phyloP scores from a whole-genome alignment of 2,329 filamentous ascomycete species.

The Dactylellina drechsleri region DNA sequence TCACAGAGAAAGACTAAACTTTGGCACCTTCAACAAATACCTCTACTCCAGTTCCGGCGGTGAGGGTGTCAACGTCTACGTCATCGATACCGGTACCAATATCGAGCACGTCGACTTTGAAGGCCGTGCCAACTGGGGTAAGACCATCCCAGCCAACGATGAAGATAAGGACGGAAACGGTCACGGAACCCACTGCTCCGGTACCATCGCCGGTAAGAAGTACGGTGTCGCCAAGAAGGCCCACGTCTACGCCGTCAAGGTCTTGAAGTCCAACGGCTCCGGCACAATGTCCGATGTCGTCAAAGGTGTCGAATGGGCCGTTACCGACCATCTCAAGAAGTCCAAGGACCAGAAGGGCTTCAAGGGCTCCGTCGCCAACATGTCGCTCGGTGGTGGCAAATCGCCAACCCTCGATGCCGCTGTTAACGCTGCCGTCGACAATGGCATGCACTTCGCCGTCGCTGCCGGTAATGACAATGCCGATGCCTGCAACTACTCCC shows the following conservation, averaged over 20 bases:
- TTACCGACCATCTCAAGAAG: conserved; percentile 79
- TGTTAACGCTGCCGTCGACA: conserved; percentile 64
- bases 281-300: conserved; percentile 99
- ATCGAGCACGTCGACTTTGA: conserved; percentile 94
- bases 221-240: conserved; percentile 99
- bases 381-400: conserved; percentile 98
- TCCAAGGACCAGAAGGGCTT: conserved; percentile 95
- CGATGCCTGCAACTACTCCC: conserved; percentile 99
- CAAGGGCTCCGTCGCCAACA: conserved; percentile 99
- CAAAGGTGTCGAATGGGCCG: conserved; percentile 96
- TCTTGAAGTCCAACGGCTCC: conserved; percentile 94
- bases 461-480: conserved; percentile 99
- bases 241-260: conserved; percentile 95
- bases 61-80: conserved; percentile 97
- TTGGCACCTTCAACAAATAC: conserved; percentile 98
- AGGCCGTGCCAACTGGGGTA: conserved; percentile 93
- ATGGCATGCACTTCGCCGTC: conserved; percentile 96
- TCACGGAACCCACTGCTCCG: conserved; percentile 98
- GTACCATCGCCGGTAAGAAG: conserved; percentile 96
- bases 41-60: conserved; percentile 88
- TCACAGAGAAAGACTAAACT: conserved; percentile 85
- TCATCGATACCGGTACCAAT: conserved; percentile 98
- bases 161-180: conserved; percentile 94
- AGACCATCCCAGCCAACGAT: conserved; percentile 89
- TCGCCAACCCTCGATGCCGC: conserved; percentile 83